Percentiles rank a stretch among this genome's conserved stretches.
Evolutionary conservation across 2,329 filamentous ascomycete species (phyloP).

Genomic region (Calonectria montana): DNA sequence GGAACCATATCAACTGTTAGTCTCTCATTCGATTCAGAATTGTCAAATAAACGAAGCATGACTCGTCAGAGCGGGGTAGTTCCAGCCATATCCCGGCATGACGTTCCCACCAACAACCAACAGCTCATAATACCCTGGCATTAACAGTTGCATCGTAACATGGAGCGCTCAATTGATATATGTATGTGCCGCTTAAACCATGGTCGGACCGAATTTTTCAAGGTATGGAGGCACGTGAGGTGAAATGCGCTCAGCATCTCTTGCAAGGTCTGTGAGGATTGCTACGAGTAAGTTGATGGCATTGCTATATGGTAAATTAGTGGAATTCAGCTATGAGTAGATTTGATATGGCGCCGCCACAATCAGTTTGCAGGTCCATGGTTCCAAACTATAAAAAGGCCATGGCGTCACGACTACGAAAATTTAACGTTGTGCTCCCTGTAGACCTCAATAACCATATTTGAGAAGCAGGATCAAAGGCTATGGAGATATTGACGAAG

Average conservation of each 20-base stretch:
- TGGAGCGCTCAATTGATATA: not conserved
- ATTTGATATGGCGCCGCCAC: no score
- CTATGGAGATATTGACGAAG: no score
- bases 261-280: no score
- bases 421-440: no score
- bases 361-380: no score
- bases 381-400: no score
- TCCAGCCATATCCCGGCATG: not conserved
- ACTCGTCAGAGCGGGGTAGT: not conserved
- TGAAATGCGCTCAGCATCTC: not conserved
- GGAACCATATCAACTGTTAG: not conserved
- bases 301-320: no score
- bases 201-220: not conserved
- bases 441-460: no score
- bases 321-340: no score
- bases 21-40: not conserved
- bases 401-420: no score
- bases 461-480: no score
- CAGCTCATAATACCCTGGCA: not conserved
- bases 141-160: not conserved
- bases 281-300: no score
- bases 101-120: not conserved
- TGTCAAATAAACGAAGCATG: constrained; percentile 1
- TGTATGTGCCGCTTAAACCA: not conserved
- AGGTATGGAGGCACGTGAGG: not conserved